Evolutionary conservation across 2,329 filamentous ascomycete genomes (phyloP), one percentile per base, ranked within the genome.

Genomic region (Aspergillus hiratsukae): DNA sequence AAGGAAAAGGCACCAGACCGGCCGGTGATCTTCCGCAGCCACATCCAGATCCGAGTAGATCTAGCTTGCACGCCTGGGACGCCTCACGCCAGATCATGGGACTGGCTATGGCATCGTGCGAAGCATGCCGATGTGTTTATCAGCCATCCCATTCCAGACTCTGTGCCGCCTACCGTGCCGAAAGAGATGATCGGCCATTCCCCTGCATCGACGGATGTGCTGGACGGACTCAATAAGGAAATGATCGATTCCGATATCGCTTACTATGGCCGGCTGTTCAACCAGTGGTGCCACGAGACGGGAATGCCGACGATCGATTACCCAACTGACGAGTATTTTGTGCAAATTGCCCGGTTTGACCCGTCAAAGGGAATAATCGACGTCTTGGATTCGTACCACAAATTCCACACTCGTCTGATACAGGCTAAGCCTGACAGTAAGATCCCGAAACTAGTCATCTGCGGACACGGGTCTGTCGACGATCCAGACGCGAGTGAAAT

Each of bases 331-430:
- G 82, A 86, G 67, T 94, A 91, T 72, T 90, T 94, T 63, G 81
- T 88, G 5, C 90, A 94, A 69, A 84, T 93, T 25, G 88, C 90
- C 1, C 87, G 90, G 19, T 94, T 94, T 68, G 90, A 94, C 63
- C 90, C 90, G 0, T 85, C 89, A 48, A 94, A 93, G 75, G 90
- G 90, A 9, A 91, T 93, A 43, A 84, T 87, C 0, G 87, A 89
- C 52, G 87, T 91, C 9, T 81, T 94, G 55, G 84, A 88, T 59
- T 83, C 87, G 1, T 94, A 92, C 60, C 87, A 86, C 46, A 84
- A 87, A 65, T 88, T 93, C 69, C 83, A 82, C 53, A 77, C 80
- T 6, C 82, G 86, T 51, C 79, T 86, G 54, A 77, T 82, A 56
- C 72, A 79, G 11, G 75, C 76, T 35, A 67, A 69, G 0, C 63